Conservation (phyloP, 352 stramenopile genomes). For the Lagenidium sp. region DNA sequence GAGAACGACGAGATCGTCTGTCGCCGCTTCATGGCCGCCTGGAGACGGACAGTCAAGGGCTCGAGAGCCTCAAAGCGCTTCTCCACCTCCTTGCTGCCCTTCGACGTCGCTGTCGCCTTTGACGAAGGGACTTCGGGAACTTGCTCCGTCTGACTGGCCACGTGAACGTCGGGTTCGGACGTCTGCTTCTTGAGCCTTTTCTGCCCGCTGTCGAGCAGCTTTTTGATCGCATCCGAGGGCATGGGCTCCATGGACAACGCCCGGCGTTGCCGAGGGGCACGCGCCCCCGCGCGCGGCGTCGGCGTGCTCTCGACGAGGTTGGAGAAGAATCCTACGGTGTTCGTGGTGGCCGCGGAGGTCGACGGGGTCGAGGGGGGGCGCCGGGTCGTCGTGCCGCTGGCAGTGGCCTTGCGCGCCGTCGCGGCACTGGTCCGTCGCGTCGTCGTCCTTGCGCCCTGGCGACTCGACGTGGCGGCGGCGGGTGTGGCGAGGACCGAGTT, state of each 20-base stretch:
- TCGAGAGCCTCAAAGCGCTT: conserved; percentile 4
- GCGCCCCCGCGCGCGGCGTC: neutral
- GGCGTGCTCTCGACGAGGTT: conserved; percentile 3
- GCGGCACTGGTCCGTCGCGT: neutral
- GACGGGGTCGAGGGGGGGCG: neutral
- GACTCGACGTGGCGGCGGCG: too few species aligned
- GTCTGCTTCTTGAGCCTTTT: conserved; percentile 11
- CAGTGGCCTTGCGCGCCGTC: neutral
- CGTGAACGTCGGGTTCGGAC: conserved; percentile 5
- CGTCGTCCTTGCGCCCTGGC: too few species aligned
- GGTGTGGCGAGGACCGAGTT: too few species aligned
- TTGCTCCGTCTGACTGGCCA: neutral
- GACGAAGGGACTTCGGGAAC: neutral
- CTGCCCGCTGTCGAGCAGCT: conserved; percentile 25
- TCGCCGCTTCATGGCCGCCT: conserved; percentile 8
- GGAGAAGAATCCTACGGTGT: neutral
- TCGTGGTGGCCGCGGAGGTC: neutral
- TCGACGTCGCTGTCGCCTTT: conserved; percentile 2
- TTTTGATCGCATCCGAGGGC: conserved; percentile 50
- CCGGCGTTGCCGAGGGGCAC: conserved; percentile 25
- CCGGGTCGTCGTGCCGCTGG: neutral
- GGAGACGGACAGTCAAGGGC: conserved; percentile 9
- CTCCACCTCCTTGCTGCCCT: neutral
- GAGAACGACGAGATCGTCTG: conserved; percentile 7
- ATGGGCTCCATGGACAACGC: conserved; percentile 64